Evolutionary conservation across 495 filamentous ascomycete genomes (phyloP), one percentile per base, ranked within the genome.

Genomic region (Neurospora africana): DNA sequence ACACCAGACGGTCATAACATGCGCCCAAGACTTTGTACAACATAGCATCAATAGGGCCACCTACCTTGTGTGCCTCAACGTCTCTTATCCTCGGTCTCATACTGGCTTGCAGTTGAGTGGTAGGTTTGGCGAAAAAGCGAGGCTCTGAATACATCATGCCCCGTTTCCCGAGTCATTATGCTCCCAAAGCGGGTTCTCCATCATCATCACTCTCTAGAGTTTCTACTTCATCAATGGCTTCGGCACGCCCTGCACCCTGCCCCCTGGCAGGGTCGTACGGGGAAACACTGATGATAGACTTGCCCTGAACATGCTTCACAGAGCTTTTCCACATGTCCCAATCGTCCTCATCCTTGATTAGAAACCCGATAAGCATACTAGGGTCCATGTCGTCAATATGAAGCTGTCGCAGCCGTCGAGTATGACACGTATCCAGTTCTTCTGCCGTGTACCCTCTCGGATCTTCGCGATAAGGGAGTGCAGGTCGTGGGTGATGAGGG

Each of bases 341-440:
- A 72, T 98, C 96, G 33, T 88, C 86, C 74, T 93, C 89, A 74
- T 93, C 86, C 38, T 85, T 86, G 72, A 99, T 94, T 6, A 99
- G 83, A 76, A 99, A 98, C n/a, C 91, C 96, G 70, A 99, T 92
- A 37, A 99, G 83, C 96, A 99, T 99, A 80, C 94, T 97, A 9
- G 96, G 96, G 76, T 99, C 96, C 93, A 98, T 95, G 71, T 98
- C 95, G 72, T 89, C 88, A 40, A 98, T 85, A 71, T 94, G 90
- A 36, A 99, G 84, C 58, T 92, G 86, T 38, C 95, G 88, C 23
- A 98, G 77, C 40, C 96, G 89, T 67, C 91, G 87, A 4, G 94
- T 98, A 79, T 99, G 94, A 78, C 93, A 98, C 3, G 89, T 90
- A 75, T 91, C 89, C 15, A 97, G 74, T 41, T 98, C 94, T 72